Evolutionary conservation across 495 filamentous ascomycete genomes (phyloP), one percentile per base, ranked within the genome.

Genomic region (Penicillium fimorum): DNA sequence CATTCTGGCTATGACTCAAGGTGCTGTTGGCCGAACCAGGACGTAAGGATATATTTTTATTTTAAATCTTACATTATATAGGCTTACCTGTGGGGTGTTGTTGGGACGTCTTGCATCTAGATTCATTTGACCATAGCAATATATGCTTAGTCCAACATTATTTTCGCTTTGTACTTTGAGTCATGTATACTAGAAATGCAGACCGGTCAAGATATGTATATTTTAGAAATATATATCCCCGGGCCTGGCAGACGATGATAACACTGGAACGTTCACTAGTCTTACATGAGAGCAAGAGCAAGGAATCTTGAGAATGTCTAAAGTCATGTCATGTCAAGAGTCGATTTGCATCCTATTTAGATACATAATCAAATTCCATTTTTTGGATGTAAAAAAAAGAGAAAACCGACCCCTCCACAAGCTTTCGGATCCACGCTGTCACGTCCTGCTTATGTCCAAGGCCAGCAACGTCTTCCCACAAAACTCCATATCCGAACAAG

Each of bases 281-380:
- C 29, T 22, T 37, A 35, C 17, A 50, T 32, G n/a, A 20, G 44
- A 47, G 44, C 48, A 20, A 47, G 44, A 46, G 44, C n/a, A 43
- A 48, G 33, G 24, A 47, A 29, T 10, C 43, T 29, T 46, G 25
- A 62, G 55, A 50, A 58, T 41, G 51, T 61, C 50, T 43, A 66
- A 29, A 63, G 42, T 65, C 62, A 67, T 70, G 68, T 75, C 71
- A 75, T 75, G 70, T 73, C 71, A 76, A 72, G 66, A 63, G 69
- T 70, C 71, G 69, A 75, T 68, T 68, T 73, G 74, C 74, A 77
- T 73, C 72, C 62, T 66, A 63, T 65, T 66, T 75, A 74, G 74
- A 74, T 74, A 76, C 74, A 75, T 61, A 70, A 70, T 68, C 67
- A 67, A 70, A 58, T 62, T 69, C 61, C 68, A 70, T 70, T 75